Percentiles rank a stretch among this genome's conserved stretches.
Conservation (phyloP, 805 yeast species). For the Vanderwaltozyma tropicalis region DNA sequence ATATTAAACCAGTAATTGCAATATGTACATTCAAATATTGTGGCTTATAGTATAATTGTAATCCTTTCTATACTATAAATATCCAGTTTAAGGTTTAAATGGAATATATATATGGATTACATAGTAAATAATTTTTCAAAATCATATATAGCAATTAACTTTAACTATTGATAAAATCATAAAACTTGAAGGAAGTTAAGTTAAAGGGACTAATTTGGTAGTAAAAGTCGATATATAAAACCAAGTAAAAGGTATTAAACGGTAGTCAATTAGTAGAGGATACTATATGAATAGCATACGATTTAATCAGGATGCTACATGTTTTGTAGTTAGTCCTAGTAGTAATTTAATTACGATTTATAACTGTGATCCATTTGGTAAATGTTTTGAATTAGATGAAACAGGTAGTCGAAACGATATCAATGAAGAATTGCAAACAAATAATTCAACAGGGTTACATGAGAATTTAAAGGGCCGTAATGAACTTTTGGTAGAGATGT, state of each 20-base stretch:
- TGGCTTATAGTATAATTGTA: too few relatives aligned
- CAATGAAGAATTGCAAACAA: background rate
- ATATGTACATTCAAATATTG: too few relatives aligned
- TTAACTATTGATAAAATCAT: too few relatives aligned
- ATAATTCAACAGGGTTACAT: background rate
- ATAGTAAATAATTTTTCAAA: too few relatives aligned
- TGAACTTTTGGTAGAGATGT: conserved; percentile 65
- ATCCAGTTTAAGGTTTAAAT: too few relatives aligned
- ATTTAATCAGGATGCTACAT: conserved; percentile 81
- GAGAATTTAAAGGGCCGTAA: conserved; percentile 9
- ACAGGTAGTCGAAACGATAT: background rate
- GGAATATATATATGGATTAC: too few relatives aligned
- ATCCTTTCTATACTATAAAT: too few relatives aligned
- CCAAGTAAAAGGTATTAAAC: too few relatives aligned
- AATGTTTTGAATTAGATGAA: conserved; percentile 41
- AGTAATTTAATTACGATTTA: conserved; percentile 58
- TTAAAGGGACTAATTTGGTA: background rate
- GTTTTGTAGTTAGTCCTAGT: conserved; percentile 67
- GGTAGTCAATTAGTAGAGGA: background rate
- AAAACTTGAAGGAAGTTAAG: too few relatives aligned
- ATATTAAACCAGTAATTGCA: too few relatives aligned
- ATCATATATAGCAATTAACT: too few relatives aligned
- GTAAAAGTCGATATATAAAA: too few relatives aligned
- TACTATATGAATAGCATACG: conserved; percentile 20
- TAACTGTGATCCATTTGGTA: conserved; percentile 82